Conservation (phyloP, 495 filamentous ascomycete species). For the Aspergillus nidulans region DNA sequence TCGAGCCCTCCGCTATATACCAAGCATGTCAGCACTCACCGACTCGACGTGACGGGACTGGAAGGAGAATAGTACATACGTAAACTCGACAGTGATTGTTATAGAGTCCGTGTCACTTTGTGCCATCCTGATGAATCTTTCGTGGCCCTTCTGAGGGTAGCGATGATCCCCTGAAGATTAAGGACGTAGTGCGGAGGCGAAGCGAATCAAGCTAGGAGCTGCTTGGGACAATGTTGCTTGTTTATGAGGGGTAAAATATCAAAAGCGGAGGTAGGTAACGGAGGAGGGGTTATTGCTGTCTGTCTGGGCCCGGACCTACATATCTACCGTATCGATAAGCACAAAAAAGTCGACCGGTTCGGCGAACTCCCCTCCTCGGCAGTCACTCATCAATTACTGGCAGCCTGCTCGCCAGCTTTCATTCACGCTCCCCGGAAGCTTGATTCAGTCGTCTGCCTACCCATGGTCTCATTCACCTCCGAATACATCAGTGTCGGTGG, state of each 20-base stretch:
- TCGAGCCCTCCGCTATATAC: conserved; percentile 81
- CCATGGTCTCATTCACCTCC: conserved; percentile 43
- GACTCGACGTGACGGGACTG: not conserved
- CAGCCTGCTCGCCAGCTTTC: not conserved
- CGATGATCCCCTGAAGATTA: not conserved
- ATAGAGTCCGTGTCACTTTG: conserved; percentile 24
- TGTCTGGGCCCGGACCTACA: conserved; percentile 10
- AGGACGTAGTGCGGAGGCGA: not conserved
- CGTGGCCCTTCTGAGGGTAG: conserved; percentile 8
- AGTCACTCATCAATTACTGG: not conserved
- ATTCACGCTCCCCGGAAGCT: not conserved
- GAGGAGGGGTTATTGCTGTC: conserved; percentile 5
- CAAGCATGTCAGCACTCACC: conserved; percentile 14
- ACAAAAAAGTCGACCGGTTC: conserved; percentile 23
- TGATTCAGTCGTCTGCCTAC: not conserved
- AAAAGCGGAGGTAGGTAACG: not conserved
- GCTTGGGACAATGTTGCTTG: not conserved
- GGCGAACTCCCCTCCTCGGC: not conserved
- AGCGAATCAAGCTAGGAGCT: not conserved
- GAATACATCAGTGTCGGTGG: conserved; percentile 80
- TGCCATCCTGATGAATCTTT: conserved; percentile 1
- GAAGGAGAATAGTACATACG: conserved; percentile 44
- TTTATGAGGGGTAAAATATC: not conserved
- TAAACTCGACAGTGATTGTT: conserved; percentile 67
- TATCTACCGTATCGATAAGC: conserved; percentile 48